Base-by-base conservation (phyloP, 257 asterid species). In the Solanum chilense region DNA sequence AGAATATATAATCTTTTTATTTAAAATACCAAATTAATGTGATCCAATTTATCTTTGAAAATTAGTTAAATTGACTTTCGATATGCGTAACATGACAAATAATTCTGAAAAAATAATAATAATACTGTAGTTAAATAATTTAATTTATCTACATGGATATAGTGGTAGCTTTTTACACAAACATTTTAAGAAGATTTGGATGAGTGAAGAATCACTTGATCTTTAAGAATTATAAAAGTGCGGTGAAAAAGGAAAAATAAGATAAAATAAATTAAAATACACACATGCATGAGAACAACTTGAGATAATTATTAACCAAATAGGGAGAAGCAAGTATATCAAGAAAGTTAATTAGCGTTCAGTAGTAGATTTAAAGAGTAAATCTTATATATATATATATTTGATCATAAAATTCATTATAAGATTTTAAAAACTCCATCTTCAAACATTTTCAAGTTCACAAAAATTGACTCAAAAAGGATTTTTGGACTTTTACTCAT, bases 31-130 rank as follows among this genome's bases (percentile, higher is more conserved):
- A 33, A 33, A 33, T 33, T 33, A 1, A 33, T 33, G 3, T 33
- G 35, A 33, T 33, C 0, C 35, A 33, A 33, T 33, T 33, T 33
- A 33, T 0, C 35, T 33, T 33, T 33, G 0, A 3, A 33, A 33
- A 33, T 33, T 33, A 33, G 3, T 33, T 0, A 33, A 33, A 33
- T 33, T 33, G 0, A 33, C 35, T 33, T 3, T 33, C 35, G 5
- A 33, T 33, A 33, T 3, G 1, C 35, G 1, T 3, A 33, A 33
- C 35, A 33, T 33, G 35, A 33, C 35, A 33, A 33, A 33, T 33
- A 33, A 33, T 33, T 33, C 5, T 1, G 5, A 33, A 33, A 0
- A 33, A 0, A 33, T 1, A 3, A 33, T 1, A 3, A 33, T 13
- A 20, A 37, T 20, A 35, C 20, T 73, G 21, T 20, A 35, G 10